Conservation (phyloP, 2,329 filamentous ascomycete genomes). For the Ustilaginoidea virens region DNA sequence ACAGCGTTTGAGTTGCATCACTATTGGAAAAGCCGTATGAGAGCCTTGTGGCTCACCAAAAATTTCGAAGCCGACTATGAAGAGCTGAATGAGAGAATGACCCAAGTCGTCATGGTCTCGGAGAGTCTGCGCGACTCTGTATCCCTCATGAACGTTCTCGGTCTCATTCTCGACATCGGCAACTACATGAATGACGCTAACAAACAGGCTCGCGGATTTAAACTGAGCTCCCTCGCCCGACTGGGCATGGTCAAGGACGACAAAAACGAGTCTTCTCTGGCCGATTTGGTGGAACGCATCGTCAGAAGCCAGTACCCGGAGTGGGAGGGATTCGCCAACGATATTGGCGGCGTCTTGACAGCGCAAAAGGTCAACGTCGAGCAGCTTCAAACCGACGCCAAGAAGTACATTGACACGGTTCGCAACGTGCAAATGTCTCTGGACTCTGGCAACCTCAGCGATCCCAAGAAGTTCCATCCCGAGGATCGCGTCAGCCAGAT, state of each 20-base stretch:
- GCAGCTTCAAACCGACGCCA: constrained; percentile 74
- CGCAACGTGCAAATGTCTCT: constrained; percentile 85
- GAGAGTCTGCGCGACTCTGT: constrained; percentile 85
- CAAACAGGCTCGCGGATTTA: constrained; percentile 96
- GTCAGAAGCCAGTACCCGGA: constrained; percentile 93
- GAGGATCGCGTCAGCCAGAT: constrained; percentile 88
- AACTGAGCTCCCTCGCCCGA: constrained; percentile 82
- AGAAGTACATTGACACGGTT: constrained; percentile 87
- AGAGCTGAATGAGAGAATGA: constrained; percentile 72
- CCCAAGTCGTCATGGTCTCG: constrained; percentile 72
- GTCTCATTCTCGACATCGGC: constrained; percentile 90
- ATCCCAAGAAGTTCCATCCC: constrained; percentile 94
- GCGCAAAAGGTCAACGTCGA: constrained; percentile 91
- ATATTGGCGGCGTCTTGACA: constrained; percentile 65
- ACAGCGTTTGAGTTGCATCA: constrained; percentile 91
- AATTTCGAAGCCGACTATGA: constrained; percentile 84
- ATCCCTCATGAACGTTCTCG: constrained; percentile 87
- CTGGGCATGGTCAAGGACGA: constrained; percentile 98
- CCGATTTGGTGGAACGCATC: constrained; percentile 90
- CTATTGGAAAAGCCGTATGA: constrained; percentile 97
- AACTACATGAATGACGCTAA: constrained; percentile 99
- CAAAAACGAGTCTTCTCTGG: constrained; percentile 93
- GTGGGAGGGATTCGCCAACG: constrained; percentile 77
- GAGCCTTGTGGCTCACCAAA: constrained; percentile 70
- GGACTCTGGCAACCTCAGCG: constrained; percentile 85